Conservation (phyloP, 148 eudicot genomes). For the Beta vulgaris region DNA sequence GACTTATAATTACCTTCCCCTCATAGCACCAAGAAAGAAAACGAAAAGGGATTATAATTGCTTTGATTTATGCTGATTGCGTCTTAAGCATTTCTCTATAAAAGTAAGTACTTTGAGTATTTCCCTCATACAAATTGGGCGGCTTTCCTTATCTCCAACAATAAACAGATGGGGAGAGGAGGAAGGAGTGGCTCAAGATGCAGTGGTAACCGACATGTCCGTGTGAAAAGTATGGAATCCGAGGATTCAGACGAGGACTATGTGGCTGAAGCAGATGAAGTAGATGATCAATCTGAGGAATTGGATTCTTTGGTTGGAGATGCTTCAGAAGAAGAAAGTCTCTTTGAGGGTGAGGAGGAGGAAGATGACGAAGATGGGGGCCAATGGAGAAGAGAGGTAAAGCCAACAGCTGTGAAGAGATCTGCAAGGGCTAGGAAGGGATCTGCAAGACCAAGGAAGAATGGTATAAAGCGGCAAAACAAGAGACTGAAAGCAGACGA, state of each 20-base stretch:
- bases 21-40: no score
- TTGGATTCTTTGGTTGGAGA: slow-evolving; percentile 63
- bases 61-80: slow-evolving; percentile 22
- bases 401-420: slow-evolving; percentile 32
- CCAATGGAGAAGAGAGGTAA: slow-evolving; percentile 39
- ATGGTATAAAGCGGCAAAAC: slow-evolving; percentile 27
- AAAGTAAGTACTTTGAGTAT: background rate
- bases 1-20: slow-evolving; percentile 22
- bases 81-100: background rate
- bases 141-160: slow-evolving; percentile 15
- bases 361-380: slow-evolving; percentile 24
- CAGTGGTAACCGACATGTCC: slow-evolving; percentile 33
- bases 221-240: slow-evolving; percentile 40
- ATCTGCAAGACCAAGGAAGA: slow-evolving; percentile 32
- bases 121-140: slow-evolving; percentile 3
- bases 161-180: slow-evolving; percentile 64
- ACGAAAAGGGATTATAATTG: no score
- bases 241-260: slow-evolving; percentile 98
- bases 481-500: slow-evolving; percentile 48
- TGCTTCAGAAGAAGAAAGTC: slow-evolving; percentile 65
- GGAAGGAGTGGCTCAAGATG: slow-evolving; percentile 40
- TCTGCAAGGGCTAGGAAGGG: slow-evolving; percentile 12
- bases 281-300: slow-evolving; percentile 68
- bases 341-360: slow-evolving; percentile 35
- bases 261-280: slow-evolving; percentile 60